A percentile compares a stretch with the other conserved stretches of the same genome.
phyloP scores from a whole-genome alignment of 2,329 filamentous ascomycete species.

The Fusarium incarnatum region DNA sequence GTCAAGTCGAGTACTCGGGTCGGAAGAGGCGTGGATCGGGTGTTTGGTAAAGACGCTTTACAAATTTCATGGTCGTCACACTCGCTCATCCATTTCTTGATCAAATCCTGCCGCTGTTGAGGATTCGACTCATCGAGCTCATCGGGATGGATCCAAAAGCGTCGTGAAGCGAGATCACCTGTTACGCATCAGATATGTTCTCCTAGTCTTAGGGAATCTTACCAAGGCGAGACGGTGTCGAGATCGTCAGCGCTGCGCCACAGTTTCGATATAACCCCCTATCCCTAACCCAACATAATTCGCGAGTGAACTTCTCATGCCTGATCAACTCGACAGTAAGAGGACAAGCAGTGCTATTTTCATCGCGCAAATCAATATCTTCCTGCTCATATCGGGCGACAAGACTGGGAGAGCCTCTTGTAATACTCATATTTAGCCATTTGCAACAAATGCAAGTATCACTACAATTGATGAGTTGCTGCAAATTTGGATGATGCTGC shows the following conservation, averaged over 20 bases:
- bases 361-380: background rate
- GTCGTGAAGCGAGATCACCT: background rate
- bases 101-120: background rate
- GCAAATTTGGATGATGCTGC: background rate
- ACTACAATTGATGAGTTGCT: background rate
- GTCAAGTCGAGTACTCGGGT: background rate
- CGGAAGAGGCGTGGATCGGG: background rate
- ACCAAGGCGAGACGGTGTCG: slow-evolving; percentile 6
- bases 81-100: background rate
- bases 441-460: slow-evolving; percentile 1
- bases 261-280: background rate
- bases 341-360: background rate
- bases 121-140: background rate
- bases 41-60: background rate
- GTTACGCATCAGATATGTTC: rapidly evolving
- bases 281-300: background rate
- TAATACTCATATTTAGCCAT: slow-evolving; percentile 12
- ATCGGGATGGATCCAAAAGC: background rate
- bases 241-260: background rate
- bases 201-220: rapidly evolving
- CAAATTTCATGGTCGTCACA: background rate
- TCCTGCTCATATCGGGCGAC: background rate
- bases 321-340: background rate
- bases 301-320: background rate
- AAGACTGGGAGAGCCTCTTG: background rate